These are phyloP conservation scores for Cercospora sesami DNA, from an alignment of 2,329 filamentous ascomycete genomes.

Conservation along the genomic window DNA sequence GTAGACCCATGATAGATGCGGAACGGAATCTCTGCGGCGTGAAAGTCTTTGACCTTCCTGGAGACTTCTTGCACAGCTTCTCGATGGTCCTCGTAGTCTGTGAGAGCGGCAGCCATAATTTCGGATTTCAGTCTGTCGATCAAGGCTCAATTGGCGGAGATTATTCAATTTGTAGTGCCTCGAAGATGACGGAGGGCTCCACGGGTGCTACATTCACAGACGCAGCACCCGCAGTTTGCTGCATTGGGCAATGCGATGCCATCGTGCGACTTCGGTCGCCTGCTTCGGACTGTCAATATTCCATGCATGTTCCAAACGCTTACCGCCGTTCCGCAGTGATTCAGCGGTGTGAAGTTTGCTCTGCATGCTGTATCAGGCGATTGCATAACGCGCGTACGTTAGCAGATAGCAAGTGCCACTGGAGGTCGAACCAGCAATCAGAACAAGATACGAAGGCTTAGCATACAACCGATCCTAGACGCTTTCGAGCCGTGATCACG, in stretches of 20 bases:
- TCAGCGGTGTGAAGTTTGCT: not conserved
- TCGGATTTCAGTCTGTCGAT: not conserved
- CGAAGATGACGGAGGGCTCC: not conserved
- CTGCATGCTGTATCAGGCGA: not conserved
- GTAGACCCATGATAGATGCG: slow-evolving; percentile 59
- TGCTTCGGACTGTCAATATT: not conserved
- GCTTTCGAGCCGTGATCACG: not conserved
- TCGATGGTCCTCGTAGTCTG: not conserved
- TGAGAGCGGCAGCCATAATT: not conserved
- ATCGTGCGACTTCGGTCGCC: not conserved
- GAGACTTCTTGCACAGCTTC: not conserved
- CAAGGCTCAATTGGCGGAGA: not conserved
- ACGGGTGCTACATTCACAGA: not conserved
- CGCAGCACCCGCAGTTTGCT: not conserved
- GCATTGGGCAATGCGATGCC: not conserved
- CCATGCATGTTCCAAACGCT: not conserved
- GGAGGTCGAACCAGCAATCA: not conserved
- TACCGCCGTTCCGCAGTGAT: not conserved
- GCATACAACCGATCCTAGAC: not conserved
- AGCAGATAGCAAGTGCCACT: not conserved
- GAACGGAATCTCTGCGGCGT: slow-evolving; percentile 49
- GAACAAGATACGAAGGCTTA: not conserved
- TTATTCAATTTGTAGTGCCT: not conserved
- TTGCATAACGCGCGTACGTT: not conserved
- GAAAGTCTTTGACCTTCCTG: slow-evolving; percentile 39